A percentile compares a stretch with the other conserved stretches of the same genome.
Conservation (phyloP, 495 filamentous ascomycete species). For the Xylaria nigripes region DNA sequence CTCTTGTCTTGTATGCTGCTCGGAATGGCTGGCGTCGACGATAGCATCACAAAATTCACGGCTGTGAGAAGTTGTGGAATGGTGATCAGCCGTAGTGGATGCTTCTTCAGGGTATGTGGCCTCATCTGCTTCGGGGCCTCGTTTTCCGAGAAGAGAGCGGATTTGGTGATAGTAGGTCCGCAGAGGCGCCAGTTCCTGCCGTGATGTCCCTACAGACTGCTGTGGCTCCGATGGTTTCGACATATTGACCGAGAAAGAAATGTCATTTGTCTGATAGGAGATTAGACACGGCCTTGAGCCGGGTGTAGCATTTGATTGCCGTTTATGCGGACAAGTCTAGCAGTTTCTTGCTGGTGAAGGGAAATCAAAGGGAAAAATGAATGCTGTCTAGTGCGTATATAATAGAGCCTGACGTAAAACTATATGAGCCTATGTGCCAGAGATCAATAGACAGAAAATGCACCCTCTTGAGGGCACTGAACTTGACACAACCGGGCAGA, state of each 20-base stretch:
- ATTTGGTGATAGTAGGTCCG: constrained; percentile 5
- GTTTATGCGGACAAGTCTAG: neutral
- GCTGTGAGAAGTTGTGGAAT: neutral
- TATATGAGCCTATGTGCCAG: neutral
- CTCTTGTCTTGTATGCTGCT: neutral
- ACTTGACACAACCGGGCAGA: neutral
- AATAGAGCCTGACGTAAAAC: neutral
- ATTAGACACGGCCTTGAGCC: neutral
- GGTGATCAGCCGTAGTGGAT: neutral
- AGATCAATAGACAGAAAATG: neutral
- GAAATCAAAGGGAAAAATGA: neutral
- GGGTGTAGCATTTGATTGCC: neutral
- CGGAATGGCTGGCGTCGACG: neutral
- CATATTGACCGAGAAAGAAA: neutral
- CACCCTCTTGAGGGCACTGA: neutral
- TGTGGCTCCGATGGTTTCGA: neutral
- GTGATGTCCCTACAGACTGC: neutral
- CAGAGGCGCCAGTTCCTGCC: neutral
- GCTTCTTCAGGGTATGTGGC: neutral
- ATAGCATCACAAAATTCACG: neutral
- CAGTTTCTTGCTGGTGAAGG: neutral
- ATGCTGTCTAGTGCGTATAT: neutral
- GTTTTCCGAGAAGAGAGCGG: constrained; percentile 2
- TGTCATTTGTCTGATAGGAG: neutral
- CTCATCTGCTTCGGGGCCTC: neutral